These are phyloP conservation scores for Calonectria pseudoreteaudii DNA, from an alignment of 2,329 filamentous ascomycete genomes.

Conservation along the genomic window DNA sequence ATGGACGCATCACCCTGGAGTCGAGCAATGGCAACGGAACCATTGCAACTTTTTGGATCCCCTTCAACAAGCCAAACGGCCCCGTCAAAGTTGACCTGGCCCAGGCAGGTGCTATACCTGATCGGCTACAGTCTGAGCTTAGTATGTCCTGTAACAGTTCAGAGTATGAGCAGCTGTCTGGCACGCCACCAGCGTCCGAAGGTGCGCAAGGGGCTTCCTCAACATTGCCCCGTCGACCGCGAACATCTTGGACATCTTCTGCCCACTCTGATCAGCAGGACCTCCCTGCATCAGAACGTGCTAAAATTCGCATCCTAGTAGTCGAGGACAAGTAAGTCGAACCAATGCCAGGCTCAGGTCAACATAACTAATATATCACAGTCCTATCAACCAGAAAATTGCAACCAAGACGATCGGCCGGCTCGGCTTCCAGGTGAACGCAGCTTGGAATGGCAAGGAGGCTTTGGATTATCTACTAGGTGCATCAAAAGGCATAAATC, in stretches of 20 bases:
- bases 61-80: conserved; percentile 77
- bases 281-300: conserved; percentile 67
- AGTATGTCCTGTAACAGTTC: conserved; percentile 76
- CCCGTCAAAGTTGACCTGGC: conserved; percentile 62
- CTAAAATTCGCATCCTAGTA: conserved; percentile 76
- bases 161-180: conserved; percentile 65
- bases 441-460: conserved; percentile 83
- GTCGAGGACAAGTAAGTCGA: conserved; percentile 81
- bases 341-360: neutral
- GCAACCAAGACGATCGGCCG: conserved; percentile 80
- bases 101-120: conserved; percentile 73
- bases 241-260: conserved; percentile 49
- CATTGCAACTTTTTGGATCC: conserved; percentile 80
- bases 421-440: conserved; percentile 77
- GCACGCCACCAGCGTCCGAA: conserved; percentile 52
- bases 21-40: conserved; percentile 77
- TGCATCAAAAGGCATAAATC: conserved; percentile 61
- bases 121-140: conserved; percentile 73
- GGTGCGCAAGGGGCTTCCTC: conserved; percentile 35
- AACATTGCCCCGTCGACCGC: conserved; percentile 44
- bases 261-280: conserved; percentile 56
- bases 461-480: conserved; percentile 78
- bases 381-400: conserved; percentile 79
- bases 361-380: conserved; percentile 41
- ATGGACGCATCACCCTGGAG: conserved; percentile 77